Evolutionary conservation across 2,329 filamentous ascomycete genomes (phyloP), one percentile per base, ranked within the genome.

Genomic region (Monosporascus ibericus): DNA sequence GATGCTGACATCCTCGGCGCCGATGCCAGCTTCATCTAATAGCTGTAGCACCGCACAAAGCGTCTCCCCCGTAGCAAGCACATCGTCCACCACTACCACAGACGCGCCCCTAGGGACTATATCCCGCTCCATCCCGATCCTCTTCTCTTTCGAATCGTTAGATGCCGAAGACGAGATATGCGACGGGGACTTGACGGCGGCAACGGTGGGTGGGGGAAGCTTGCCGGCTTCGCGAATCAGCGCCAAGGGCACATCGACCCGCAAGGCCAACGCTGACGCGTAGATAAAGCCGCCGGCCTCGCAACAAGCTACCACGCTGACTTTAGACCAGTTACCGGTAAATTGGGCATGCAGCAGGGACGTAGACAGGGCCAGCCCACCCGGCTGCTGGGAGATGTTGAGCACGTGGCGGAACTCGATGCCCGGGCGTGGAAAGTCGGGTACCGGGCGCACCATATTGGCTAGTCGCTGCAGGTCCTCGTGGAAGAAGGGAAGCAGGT

Each of bases 341-440:
- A 80, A 80, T 50, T 74, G 72, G 3, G 56, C 57, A 62, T 72
- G 64, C 7, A 85, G 62, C 37, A 86, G 66, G 58, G 71, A 73
- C 1, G 72, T 72, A 65, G 79, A 82, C 6, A 84, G 61, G 5
- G 56, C 47, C 25, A 85, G 62, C 5, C 82, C 82, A 47, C 70
- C 72, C 0, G 68, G 72, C 47, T 76, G 73, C 63, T 84, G 74
- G 25, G 70, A 56, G 53, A 86, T 81, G 58, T 69, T 69, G 46
- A 86, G 77, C 2, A 86, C 73, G 53, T 86, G 79, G 48, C 75
- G 79, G 62, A 85, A 86, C 4, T 75, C 60, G 57, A 84, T 75
- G 18, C 70, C 75, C 0, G 53, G 64, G 4, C 68, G 67, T 58
- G 82, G 81, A 63, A 81, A 84, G 63, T 77, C 59, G 24, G 74